Evolutionary conservation across 495 filamentous ascomycete species (phyloP).

Genomic region (Corynascus novoguineensis): DNA sequence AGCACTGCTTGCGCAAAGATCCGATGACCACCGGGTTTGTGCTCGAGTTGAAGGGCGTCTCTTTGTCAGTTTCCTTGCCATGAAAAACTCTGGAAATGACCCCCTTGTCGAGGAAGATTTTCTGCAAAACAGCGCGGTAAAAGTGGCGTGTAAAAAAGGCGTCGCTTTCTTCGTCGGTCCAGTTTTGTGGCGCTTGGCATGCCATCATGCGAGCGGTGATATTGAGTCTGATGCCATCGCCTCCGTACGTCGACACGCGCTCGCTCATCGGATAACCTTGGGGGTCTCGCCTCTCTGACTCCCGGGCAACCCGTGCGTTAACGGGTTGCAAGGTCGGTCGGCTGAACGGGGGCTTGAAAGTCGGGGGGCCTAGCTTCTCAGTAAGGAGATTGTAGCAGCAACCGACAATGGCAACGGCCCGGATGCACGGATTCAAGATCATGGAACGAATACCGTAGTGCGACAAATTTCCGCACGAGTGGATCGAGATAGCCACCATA

Average conservation of each 20-base stretch:
- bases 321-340: conserved; percentile 58
- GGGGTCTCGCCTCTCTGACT: conserved; percentile 63
- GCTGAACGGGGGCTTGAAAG: conserved; percentile 66
- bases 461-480: conserved; percentile 95
- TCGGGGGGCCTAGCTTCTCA: conserved; percentile 78
- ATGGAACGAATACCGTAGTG: conserved; percentile 89
- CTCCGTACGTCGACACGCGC: conserved; percentile 55
- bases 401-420: conserved; percentile 87
- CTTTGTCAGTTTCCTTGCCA: conserved; percentile 30
- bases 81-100: conserved; percentile 58
- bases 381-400: conserved; percentile 98
- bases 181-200: conserved; percentile 89
- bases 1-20: conserved; percentile 72
- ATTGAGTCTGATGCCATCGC: conserved; percentile 71
- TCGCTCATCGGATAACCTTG: conserved; percentile 92
- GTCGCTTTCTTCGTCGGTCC: conserved; percentile 74
- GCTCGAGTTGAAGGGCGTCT: conserved; percentile 47
- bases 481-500: conserved; percentile 87
- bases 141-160: conserved; percentile 90
- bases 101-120: conserved; percentile 76
- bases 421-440: conserved; percentile 71
- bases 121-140: conserved; percentile 85
- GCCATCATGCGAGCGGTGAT: conserved; percentile 98
- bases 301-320: conserved; percentile 41
- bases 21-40: conserved; percentile 80